Evolutionary conservation across 2,329 filamentous ascomycete genomes (phyloP), one percentile per base, ranked within the genome.

Genomic region (Pseudogymnoascus sp.): DNA sequence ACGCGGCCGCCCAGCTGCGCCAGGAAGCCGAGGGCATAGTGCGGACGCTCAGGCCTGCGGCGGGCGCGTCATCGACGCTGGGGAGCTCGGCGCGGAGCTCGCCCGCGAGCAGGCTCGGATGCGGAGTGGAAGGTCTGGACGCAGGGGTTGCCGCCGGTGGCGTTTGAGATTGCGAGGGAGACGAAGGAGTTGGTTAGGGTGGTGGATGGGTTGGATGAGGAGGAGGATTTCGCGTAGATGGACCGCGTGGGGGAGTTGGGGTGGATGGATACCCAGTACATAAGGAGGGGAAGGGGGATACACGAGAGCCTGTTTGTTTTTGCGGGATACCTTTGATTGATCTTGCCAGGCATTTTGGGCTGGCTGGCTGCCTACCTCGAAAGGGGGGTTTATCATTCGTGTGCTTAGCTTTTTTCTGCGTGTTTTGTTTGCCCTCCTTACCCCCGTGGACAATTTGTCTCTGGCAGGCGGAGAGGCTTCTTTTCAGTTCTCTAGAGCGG

Each of bases 81-180:
- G 83, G 63, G 77, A 84, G 37, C 83, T 83, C 37, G 88, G 87
- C 25, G 78, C 83, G 67, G 81, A 83, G 7, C 81, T 88, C 25
- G 82, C 80, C 6, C 80, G 80, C 2, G 77, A 80, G 64, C 80
- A 84, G 66, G 77, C 83, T 45, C 77, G 33, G 78, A 80, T 64
- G 76, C 78, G 55, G 80, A 83, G 68, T 86, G 84, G 84, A 80
- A 80, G 65, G 79, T 81, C 70, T 88, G 88, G 79, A 88, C 83
- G 62, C 86, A 88, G 73, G 87, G 84, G 28, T 77, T 96, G 60
- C 90, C 90, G 9, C 90, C 90, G 1, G 86, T 95, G 68, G 90
- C 90, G n/a, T 96, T 96, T 75, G 89, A 91, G 75, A 88, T 93
- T 71, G 91, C 89, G 5, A 82, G 89, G 64, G 89, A 92, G 75